Base-by-base conservation (phyloP, 163 green algal species). In the Trebouxiophyceae sp. region DNA sequence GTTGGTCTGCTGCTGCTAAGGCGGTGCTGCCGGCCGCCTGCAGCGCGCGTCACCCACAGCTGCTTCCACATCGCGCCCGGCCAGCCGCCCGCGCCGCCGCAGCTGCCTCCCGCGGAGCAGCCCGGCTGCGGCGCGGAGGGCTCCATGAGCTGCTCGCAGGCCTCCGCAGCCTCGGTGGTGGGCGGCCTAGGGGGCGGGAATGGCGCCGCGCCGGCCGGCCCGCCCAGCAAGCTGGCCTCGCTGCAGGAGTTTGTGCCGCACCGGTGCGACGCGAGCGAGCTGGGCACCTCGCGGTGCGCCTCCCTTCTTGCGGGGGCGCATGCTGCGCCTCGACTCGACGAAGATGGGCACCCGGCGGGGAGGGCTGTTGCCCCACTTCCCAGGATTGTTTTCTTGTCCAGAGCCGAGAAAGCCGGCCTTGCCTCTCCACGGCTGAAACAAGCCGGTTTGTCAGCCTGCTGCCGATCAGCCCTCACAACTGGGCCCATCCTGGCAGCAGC, bases 181-280 rank as follows among this genome's bases (percentile, higher is more conserved):
- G 24, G 50, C 50, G 24, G 23, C 50, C 20, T 59, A 19, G 44
- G 44, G 12, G 44, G 44, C 19, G 44, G 44, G 44, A 20, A 28
- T 28, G 23, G 22, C 50, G n/a, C 7, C 50, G 19, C 39, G 12
- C 39, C 39, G 12, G 19, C 39, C 24, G 26, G 24, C 20, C 54
- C 72, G 31, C 68, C 82, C 54, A 77, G 83, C 69, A 97, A 97
- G 81, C 80, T 97, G 31, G 89, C 85, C 7, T 95, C 84, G 4
- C 75, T 97, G 63, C 86, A 94, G 75, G 72, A 82, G 58, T 94
- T 83, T 78, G 85, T 91, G 56, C 26, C 20, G 6, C 65, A 72
- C 50, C 54, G 68, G 33, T 89, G 86, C 46, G 93, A 99, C 80
- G 90, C 87, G 1, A 91, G 77, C 59, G 93, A 99, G 72, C 83